A percentile compares a stretch with the other conserved stretches of the same genome.
phyloP scores from a whole-genome alignment of 129 eudicot genomes.

The Centrapalus pauciflorus region DNA sequence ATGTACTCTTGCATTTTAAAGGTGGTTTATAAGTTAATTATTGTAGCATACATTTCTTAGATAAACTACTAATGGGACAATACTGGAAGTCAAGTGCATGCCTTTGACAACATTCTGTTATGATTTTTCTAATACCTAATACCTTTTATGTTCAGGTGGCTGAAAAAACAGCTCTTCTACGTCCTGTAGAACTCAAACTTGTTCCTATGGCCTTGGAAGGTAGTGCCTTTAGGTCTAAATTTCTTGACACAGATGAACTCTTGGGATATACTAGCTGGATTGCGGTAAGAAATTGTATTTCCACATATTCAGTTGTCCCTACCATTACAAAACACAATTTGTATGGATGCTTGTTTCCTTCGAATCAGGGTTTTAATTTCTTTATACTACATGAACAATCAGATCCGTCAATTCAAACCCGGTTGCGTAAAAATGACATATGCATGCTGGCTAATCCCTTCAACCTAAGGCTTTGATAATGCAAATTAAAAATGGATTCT shows the following conservation, averaged over 20 bases:
- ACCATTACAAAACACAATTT: neutral
- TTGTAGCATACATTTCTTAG: neutral
- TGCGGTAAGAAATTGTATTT: conserved; percentile 45
- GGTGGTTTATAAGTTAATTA: neutral
- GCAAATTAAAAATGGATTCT: neutral
- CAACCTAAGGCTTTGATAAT: too few species aligned
- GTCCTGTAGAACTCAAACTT: conserved; percentile 68
- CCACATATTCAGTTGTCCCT: neutral
- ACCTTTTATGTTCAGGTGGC: conserved; percentile 62
- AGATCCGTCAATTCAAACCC: neutral
- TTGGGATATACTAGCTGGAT: conserved; percentile 83
- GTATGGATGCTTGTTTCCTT: neutral
- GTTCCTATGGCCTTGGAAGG: conserved; percentile 88
- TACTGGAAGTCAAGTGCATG: neutral
- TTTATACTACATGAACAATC: neutral
- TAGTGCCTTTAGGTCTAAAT: conserved; percentile 74
- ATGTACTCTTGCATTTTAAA: neutral
- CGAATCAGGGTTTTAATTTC: neutral
- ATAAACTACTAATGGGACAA: neutral
- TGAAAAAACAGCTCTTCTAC: conserved; percentile 83
- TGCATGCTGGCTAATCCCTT: too few species aligned
- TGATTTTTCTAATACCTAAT: neutral
- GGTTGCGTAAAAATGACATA: too few species aligned
- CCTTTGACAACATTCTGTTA: neutral
- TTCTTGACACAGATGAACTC: conserved; percentile 82